Evolutionary conservation across 2,329 filamentous ascomycete genomes (phyloP).

Genomic region (Xylaria sp.): DNA sequence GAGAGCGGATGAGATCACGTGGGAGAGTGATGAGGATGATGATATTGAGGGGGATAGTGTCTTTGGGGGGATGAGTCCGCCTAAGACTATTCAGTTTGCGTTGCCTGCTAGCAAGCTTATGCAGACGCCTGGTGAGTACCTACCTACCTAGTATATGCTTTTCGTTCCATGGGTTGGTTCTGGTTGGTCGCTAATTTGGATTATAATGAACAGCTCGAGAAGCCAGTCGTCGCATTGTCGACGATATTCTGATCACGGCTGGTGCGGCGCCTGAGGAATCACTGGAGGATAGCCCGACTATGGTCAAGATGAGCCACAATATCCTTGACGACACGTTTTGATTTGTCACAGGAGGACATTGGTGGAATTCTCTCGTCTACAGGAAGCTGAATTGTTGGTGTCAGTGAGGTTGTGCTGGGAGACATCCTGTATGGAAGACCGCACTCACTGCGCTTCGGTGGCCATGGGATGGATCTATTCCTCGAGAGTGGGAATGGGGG

Average conservation of each 20-base stretch:
- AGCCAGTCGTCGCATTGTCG: constrained; percentile 83
- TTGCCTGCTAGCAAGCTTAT: constrained; percentile 80
- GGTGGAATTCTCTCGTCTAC: neutral
- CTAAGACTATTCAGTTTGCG: constrained; percentile 91
- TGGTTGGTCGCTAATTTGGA: constrained; percentile 7
- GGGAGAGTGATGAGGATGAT: constrained; percentile 81
- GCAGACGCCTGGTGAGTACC: constrained; percentile 83
- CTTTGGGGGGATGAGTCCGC: constrained; percentile 83
- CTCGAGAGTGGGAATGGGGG: neutral
- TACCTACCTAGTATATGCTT: too few relatives aligned
- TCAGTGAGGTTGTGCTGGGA: neutral
- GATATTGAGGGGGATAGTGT: constrained; percentile 66
- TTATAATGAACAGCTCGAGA: constrained; percentile 69
- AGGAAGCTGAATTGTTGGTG: neutral
- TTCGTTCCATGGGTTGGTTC: neutral
- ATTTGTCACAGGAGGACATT: neutral
- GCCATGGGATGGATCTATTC: neutral
- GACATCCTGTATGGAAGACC: neutral
- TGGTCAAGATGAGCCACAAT: constrained; percentile 73
- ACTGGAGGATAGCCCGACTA: constrained; percentile 70
- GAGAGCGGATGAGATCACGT: constrained; percentile 67
- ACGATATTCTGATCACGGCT: constrained; percentile 81
- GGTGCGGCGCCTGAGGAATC: constrained; percentile 70
- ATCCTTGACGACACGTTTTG: constrained; percentile 72
- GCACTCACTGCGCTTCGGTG: neutral